Conservation (phyloP, 2,329 filamentous ascomycete species). For the Scorias spongiosa region DNA sequence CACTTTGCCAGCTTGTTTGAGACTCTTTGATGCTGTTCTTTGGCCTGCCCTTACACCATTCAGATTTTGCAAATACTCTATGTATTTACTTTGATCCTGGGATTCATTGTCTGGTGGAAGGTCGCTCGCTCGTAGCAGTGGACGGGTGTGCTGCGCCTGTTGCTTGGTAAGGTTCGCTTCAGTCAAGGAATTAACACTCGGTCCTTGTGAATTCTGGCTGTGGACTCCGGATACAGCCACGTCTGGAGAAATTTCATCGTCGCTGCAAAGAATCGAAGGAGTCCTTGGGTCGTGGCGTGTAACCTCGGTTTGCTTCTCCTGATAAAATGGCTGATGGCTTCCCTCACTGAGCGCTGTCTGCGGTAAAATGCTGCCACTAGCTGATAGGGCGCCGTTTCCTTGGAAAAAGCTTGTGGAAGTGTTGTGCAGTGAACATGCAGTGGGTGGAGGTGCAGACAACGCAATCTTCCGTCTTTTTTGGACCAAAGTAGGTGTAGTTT, state of each 20-base stretch:
- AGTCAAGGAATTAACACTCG: constrained; percentile 11
- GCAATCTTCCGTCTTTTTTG: not conserved
- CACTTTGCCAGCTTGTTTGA: not conserved
- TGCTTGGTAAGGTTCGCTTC: constrained; percentile 19
- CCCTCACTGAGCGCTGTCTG: no score
- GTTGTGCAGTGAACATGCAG: no score
- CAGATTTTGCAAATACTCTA: constrained; percentile 10
- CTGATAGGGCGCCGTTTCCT: no score
- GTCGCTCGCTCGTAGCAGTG: constrained; percentile 13
- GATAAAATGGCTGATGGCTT: no score
- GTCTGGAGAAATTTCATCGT: no score
- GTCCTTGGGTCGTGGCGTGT: no score
- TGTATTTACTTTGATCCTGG: constrained; percentile 14
- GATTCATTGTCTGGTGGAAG: constrained; percentile 16
- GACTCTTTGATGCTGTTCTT: not conserved
- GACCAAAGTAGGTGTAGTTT: not conserved
- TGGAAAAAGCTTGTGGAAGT: no score
- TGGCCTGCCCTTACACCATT: not conserved
- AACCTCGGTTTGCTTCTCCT: no score
- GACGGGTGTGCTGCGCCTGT: constrained; percentile 11
- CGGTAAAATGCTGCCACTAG: no score
- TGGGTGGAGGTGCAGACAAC: not conserved
- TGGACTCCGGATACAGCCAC: no score
- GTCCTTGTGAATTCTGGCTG: no score
- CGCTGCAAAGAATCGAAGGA: no score